Base-by-base conservation (phyloP, 768 basidiomycete genomes). In the Leccinum variicolor region DNA sequence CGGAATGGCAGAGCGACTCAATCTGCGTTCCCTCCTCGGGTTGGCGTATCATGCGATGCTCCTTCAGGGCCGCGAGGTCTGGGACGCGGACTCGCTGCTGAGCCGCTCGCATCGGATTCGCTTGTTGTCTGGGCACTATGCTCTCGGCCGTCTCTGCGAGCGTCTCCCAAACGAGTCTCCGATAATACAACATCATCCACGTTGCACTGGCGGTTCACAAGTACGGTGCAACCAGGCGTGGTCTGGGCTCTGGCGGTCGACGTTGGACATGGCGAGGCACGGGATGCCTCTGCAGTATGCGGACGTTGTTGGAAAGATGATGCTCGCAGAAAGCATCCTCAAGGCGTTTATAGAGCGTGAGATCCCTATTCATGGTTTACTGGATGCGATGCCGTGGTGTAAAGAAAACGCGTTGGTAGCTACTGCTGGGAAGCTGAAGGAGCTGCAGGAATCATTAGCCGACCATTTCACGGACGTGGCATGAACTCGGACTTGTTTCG, bases 11-110 rank as follows among this genome's bases (percentile, higher is more conserved):
- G 81, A 82, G 60, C 75, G 79, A 41, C 74, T 80, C 34, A 77
- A 76, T 52, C 65, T 83, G 47, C 75, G 77, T 13, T 66, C 71
- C 25, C 73, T 83, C 19, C 74, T 79, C 58, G 82, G 80, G 13
- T 70, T 77, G 59, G 79, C 81, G 17, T 84, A 83, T 60, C 76
- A 81, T 55, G 71, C 76, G 41, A 79, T 83, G 76, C 73, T 84
- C 67, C 70, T 81, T 15, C 78, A 79, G 62, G 83, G 81, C 15
- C 74, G 77, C 39, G 72, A 78, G 26, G 68, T 69, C 23, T 84
- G 83, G 82, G 77, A 79, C 50, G 59, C 71, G 8, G 82, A 82
- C 53, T 62, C 68, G n/a, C 64, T 64, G n/a, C 71, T 84, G 34
- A 75, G 75, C 25, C 74, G 79, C 13, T 68, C 76, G n/a, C 82